phyloP scores from a whole-genome alignment of 805 yeast species.

The Saturnispora mendoncae region DNA sequence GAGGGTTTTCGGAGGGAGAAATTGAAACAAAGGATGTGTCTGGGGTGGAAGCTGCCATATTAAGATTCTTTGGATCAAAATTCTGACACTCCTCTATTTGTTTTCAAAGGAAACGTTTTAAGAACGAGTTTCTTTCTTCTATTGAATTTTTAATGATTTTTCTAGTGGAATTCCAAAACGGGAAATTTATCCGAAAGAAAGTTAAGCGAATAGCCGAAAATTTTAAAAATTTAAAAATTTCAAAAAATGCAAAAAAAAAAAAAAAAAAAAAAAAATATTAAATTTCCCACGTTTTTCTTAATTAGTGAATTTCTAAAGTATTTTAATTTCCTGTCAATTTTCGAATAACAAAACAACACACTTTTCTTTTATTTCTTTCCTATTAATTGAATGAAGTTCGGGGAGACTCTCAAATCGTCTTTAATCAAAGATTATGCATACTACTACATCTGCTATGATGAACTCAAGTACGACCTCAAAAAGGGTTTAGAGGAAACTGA shows the following conservation, averaged over 20 bases:
- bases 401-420: slow-evolving; percentile 84
- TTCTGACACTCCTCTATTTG: neutral
- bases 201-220: too few relatives aligned
- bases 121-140: neutral
- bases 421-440: slow-evolving; percentile 84
- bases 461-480: slow-evolving; percentile 72
- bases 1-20: neutral
- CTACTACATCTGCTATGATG: slow-evolving; percentile 89
- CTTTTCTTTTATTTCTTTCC: too few relatives aligned
- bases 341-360: too few relatives aligned
- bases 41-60: neutral
- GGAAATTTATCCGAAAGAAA: too few relatives aligned
- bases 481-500: slow-evolving; percentile 49
- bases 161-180: too few relatives aligned
- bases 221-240: too few relatives aligned
- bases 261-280: too few relatives aligned
- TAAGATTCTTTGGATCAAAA: neutral
- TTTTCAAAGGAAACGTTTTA: neutral
- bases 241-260: too few relatives aligned
- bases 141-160: too few relatives aligned
- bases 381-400: slow-evolving; percentile 67
- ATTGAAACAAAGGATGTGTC: neutral
- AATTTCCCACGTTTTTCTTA: too few relatives aligned
- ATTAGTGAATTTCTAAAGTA: too few relatives aligned
- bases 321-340: too few relatives aligned